phyloP scores from a whole-genome alignment of 2,329 filamentous ascomycete genomes.

The Cercospora sojina region DNA sequence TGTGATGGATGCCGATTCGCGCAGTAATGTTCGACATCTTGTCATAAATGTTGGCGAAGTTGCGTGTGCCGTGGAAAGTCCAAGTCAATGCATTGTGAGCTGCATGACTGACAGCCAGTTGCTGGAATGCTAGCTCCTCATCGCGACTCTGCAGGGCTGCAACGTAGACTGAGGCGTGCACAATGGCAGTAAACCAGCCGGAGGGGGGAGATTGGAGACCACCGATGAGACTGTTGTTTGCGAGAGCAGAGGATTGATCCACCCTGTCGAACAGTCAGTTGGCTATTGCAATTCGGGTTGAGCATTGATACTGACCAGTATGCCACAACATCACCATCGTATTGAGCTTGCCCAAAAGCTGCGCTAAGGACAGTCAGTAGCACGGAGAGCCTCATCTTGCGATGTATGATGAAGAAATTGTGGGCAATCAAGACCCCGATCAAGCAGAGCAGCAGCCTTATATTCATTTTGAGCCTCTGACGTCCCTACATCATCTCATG shows the following conservation, averaged over 20 bases:
- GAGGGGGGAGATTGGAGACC: constrained; percentile 34
- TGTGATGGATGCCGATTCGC: constrained; percentile 28
- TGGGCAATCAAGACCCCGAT: neutral
- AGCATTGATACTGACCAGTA: constrained; percentile 20
- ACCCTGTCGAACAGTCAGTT: neutral
- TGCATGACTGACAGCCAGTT: constrained; percentile 35
- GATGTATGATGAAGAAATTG: neutral
- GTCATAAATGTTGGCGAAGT: constrained; percentile 26
- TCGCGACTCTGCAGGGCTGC: constrained; percentile 28
- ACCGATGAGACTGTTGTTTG: constrained; percentile 32
- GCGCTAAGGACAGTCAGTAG: constrained; percentile 16
- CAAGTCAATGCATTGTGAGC: constrained; percentile 35
- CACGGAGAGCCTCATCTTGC: constrained; percentile 1
- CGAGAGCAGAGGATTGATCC: constrained; percentile 14
- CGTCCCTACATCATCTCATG: neutral
- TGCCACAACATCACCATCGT: constrained; percentile 16
- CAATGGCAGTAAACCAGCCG: constrained; percentile 34
- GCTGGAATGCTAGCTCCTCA: constrained; percentile 32
- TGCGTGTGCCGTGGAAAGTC: constrained; percentile 34
- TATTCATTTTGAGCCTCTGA: neutral
- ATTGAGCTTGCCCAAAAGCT: constrained; percentile 10
- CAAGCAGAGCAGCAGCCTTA: neutral
- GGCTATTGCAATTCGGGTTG: neutral
- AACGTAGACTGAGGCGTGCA: constrained; percentile 33
- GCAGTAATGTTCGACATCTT: constrained; percentile 4